Evolutionary conservation across 73 alveolate genomes (phyloP), one percentile per base, ranked within the genome.

Genomic region (Paramecium sonneborni): DNA sequence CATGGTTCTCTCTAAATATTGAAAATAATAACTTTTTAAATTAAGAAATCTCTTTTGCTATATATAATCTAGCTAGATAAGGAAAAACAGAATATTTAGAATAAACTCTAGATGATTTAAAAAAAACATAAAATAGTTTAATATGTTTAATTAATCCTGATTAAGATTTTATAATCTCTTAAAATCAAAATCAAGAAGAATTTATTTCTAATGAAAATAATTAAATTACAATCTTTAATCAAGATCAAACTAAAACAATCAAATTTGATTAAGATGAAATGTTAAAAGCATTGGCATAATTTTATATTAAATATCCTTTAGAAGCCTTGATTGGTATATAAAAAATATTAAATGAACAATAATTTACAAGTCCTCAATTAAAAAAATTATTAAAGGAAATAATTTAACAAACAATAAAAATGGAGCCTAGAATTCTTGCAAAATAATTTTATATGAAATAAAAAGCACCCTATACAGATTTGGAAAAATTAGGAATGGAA

Each of bases 401-500:
- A 1, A 43, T 43, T 14, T 21, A 14, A 10, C 10, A 79, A 24
- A 79, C 55, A 21, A 79, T 79, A 1, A 79, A 43, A 46, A 2
- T 38, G n/a, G 90, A 79, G 24, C 90, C 74, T 20, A n/a, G 90
- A 79, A 44, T 46, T 41, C 55, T 79, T 5, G 72, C 76, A 12
- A 23, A 38, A 26, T 41, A 26, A 14, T 79, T 72, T 35, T 72
- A 72, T 6, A 12, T 20, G 57, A 35, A 28, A 18, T 10, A 21
- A n/a, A 72, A 72, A 34, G 12, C 55, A 28, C 58, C 57, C 10
- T 32, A 4, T 35, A 10, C 12, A 72, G 86, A 72, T 0, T n/a
- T 72, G 3, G 57, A 32, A 12, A 38, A 72, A 35, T 15, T 72
- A 35, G 86, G 86, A 15, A 4, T 34, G 5, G 62, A 72, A 3